These are phyloP conservation scores for Monilinia aucupariae DNA, from an alignment of 2,329 filamentous ascomycete species.

Conservation along the genomic window DNA sequence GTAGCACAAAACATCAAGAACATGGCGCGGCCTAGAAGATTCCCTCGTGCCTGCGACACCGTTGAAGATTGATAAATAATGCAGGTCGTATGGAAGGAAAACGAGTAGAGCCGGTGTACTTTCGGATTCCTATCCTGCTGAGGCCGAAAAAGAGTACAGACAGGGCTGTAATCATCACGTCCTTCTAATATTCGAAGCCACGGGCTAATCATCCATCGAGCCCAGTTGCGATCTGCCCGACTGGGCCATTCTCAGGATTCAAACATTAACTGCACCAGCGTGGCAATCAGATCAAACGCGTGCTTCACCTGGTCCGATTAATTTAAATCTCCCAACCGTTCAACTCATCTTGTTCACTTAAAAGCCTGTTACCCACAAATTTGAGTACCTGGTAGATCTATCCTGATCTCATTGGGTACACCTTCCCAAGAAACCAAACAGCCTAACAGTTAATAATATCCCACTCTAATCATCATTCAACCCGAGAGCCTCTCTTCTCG, in stretches of 20 bases:
- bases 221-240: not conserved
- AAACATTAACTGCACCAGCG: too few relatives aligned
- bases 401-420: not conserved
- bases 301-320: not conserved
- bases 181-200: not conserved
- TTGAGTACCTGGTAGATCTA: not conserved
- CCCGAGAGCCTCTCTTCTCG: constrained; percentile 60
- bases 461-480: constrained; percentile 45
- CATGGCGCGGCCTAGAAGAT: not conserved
- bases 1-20: too few relatives aligned
- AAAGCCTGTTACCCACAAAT: not conserved
- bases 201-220: not conserved
- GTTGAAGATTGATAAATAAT: not conserved
- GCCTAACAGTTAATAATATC: not conserved
- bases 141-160: too few relatives aligned
- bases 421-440: not conserved
- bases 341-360: not conserved
- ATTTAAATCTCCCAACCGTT: not conserved
- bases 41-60: not conserved
- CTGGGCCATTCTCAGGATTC: not conserved
- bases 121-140: not conserved
- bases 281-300: not conserved
- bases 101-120: not conserved
- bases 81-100: too few relatives aligned
- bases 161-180: not conserved